Conservation (phyloP, 2,329 filamentous ascomycete species). For the Tympanopsis confertula region DNA sequence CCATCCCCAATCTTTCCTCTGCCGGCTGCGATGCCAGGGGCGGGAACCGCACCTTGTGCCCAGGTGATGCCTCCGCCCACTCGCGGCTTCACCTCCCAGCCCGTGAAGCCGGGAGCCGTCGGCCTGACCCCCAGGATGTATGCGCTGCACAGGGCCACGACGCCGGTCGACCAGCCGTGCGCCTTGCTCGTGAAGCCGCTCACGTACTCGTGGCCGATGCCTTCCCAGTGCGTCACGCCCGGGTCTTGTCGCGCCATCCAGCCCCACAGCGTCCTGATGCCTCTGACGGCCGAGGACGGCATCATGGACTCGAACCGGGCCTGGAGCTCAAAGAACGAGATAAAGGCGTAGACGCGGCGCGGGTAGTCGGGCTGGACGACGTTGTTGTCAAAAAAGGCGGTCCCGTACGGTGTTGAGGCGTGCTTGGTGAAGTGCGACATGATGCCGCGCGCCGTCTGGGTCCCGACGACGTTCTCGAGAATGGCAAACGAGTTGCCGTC, state of each 20-base stretch:
- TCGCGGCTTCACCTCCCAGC: constrained; percentile 25
- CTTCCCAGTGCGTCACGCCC: constrained; percentile 36
- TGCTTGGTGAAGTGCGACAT: not conserved
- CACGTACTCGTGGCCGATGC: constrained; percentile 32
- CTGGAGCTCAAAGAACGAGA: not conserved
- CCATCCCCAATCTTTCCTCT: not conserved
- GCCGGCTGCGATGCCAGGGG: too few relatives aligned
- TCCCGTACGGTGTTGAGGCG: not conserved
- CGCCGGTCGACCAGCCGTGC: constrained; percentile 38
- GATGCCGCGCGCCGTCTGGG: too few relatives aligned
- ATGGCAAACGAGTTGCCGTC: constrained; percentile 8
- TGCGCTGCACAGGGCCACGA: constrained; percentile 31
- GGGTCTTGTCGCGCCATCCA: constrained; percentile 36
- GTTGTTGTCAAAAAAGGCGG: not conserved
- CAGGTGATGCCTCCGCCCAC: constrained; percentile 12
- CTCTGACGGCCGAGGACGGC: not conserved
- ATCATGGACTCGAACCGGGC: not conserved
- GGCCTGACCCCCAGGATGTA: constrained; percentile 34
- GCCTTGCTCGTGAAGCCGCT: constrained; percentile 32
- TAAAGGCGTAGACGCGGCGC: not conserved
- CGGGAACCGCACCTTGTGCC: constrained; percentile 4
- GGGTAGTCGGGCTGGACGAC: not conserved
- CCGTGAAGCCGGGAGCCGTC: constrained; percentile 26
- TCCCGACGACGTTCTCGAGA: not conserved
- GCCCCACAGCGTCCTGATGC: not conserved